Base-by-base conservation (phyloP, 2,329 filamentous ascomycete genomes). In the Samsoniella hepiali region DNA sequence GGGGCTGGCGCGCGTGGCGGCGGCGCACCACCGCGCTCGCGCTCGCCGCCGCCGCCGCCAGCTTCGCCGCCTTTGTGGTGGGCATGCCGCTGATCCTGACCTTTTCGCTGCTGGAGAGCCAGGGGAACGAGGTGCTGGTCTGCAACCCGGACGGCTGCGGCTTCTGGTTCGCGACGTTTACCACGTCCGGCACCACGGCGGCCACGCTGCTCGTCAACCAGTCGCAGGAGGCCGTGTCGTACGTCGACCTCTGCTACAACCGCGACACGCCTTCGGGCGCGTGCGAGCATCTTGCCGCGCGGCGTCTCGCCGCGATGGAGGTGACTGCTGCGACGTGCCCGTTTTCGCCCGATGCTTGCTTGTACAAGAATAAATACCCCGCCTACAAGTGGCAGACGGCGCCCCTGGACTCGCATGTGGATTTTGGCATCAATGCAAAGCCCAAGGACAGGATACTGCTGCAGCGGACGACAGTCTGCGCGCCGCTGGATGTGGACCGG, bases 161-260 rank as follows among this genome's bases (percentile, higher is more conserved):
- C 38, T 56, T 31, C 53, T 56, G 38, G 36, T 13, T 6, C 11
- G 53, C 53, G 3, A n/a, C 53, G 3, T 56, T 56, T 44, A 56
- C 38, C 36, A 56, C 22, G 9, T 44, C 53, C 36, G 17, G 36
- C 13, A 44, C 38, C 13, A 56, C 53, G 15, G 38, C 53, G 3
- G 27, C 53, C 0, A 31, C 53, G 15, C 29, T 56, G 5, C 53
- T 56, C 22, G 38, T 56, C 36, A 56, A 56, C 38, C 53, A 56
- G 38, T 22, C 53, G 7, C 53, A 31, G 27, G 53, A 56, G 53
- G 53, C 53, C 27, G 38, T 56, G 38, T 56, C 53, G 3, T 56
- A 56, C 29, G 53, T 56, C 53, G 53, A 56, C 53, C 53, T 42
- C 53, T 56, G 53, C 53, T 56, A 56, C 53, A 56, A 44, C 38